A percentile compares a stretch with the other conserved stretches of the same genome.
phyloP scores from a whole-genome alignment of 345 rosid genomes.

The Lepidium sativum region DNA sequence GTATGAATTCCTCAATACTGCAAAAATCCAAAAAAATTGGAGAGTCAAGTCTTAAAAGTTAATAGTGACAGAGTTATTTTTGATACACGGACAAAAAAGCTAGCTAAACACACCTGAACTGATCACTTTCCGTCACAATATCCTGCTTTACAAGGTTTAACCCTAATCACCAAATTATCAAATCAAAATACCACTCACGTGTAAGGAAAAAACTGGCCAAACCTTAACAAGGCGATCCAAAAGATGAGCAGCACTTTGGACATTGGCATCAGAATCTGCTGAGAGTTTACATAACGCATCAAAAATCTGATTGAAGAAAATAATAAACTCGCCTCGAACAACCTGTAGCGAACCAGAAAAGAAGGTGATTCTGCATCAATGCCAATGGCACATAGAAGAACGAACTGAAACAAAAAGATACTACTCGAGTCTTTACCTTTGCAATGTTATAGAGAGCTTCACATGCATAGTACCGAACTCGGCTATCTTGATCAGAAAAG shows the following conservation, averaged over 20 bases:
- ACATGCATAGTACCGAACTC: slow-evolving; percentile 98
- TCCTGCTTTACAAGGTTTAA: slow-evolving; percentile 61
- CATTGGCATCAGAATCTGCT: slow-evolving; percentile 93
- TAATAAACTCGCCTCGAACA: slow-evolving; percentile 93
- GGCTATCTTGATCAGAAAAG: slow-evolving; percentile 91
- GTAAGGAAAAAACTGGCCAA: background rate
- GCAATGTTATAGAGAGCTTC: slow-evolving; percentile 99
- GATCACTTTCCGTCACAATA: slow-evolving; percentile 99
- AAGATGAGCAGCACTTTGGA: slow-evolving; percentile 98
- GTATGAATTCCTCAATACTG: slow-evolving; percentile 99
- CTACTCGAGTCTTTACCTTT: slow-evolving; percentile 41
- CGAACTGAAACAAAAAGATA: background rate
- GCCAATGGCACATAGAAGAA: background rate
- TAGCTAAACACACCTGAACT: slow-evolving; percentile 64
- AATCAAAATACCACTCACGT: background rate
- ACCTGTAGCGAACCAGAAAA: slow-evolving; percentile 51
- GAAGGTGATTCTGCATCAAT: background rate
- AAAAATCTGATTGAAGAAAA: slow-evolving; percentile 90
- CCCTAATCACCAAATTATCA: slow-evolving; percentile 11
- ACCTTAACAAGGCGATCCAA: slow-evolving; percentile 99
- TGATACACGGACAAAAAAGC: background rate
- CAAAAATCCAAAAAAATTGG: slow-evolving; percentile 18
- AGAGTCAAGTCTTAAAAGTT: background rate
- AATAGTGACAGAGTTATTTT: background rate
- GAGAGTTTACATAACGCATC: slow-evolving; percentile 97